Base-by-base conservation (phyloP, 805 yeast species). In the Starmerella roubikii region DNA sequence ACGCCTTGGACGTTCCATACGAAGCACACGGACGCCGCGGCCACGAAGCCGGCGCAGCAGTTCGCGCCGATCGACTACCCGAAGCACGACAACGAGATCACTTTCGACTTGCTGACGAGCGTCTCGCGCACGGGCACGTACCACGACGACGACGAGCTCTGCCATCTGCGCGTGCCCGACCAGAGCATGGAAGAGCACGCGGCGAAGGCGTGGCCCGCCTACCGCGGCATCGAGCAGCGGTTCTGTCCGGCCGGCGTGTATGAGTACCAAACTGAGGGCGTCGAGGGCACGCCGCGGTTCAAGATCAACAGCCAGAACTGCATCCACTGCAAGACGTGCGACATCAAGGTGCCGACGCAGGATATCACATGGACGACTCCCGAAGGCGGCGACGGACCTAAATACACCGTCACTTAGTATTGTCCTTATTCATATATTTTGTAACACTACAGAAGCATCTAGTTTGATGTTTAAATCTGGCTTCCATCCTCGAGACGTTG, bases 161-260 rank as follows among this genome's bases (percentile, higher is more conserved):
- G 91, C 48, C 98, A 91, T 63, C 67, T 91, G 53, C 64, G 91
- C 49, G 61, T 65, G 21, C 59, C 58, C 8, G 44, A 45, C n/a
- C 54, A 55, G 39, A 54, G 59, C 49, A 48, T 57, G 45, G 64
- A 69, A 20, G 65, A 69, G 48, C 95, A 88, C 59, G 74, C 93
- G 0, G 67, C 69, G 30, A 61, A 58, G 12, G 64, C 84, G 20
- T 91, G 71, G 61, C 85, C 88, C 11, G 74, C 68, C 48, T 91
- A 65, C 64, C 66, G 81, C 57, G 98, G 98, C 17, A 68, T 91
- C 17, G 98, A 91, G 59, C 77, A 74, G 54, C 67, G 93, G 45
- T 91, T 91, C 66, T 91, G 98, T 55, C 98, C 98, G 3, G 98
- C 98, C 18, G 98, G 98, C 19, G 98, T 91, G 11, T 91, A 91